These are phyloP conservation scores for Aspergillus nanangensis DNA, from an alignment of 495 filamentous ascomycete genomes.

Conservation along the genomic window DNA sequence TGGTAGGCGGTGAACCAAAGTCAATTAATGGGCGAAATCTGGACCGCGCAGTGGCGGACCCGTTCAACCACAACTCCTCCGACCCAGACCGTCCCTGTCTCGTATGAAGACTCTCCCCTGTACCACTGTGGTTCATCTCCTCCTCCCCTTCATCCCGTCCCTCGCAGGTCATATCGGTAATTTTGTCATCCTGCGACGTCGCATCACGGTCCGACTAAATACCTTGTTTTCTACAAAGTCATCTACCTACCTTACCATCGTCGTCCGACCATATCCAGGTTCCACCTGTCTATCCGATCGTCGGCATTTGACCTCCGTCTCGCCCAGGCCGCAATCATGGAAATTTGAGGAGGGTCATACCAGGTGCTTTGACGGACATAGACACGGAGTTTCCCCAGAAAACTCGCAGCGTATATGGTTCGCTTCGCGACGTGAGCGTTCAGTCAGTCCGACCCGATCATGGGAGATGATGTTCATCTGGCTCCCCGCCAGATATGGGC, in stretches of 20 bases:
- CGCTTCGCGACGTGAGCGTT: conserved; percentile 18
- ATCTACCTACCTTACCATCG: background rate
- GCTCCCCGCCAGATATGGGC: conserved; percentile 51
- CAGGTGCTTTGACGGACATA: conserved; percentile 1
- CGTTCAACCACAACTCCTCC: too few species aligned
- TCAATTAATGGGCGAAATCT: too few species aligned
- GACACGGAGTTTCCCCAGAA: conserved; percentile 7
- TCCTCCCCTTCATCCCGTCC: too few species aligned
- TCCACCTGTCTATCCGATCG: background rate
- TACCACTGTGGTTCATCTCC: too few species aligned
- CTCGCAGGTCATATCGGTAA: too few species aligned
- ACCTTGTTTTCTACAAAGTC: too few species aligned
- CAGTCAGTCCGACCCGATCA: conserved; percentile 21
- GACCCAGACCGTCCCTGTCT: too few species aligned
- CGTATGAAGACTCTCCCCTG: too few species aligned
- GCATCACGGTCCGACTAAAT: too few species aligned
- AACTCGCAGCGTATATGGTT: conserved; percentile 19
- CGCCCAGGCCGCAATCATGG: conserved; percentile 8
- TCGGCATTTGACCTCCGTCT: background rate
- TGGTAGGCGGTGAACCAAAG: too few species aligned
- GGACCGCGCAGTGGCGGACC: too few species aligned
- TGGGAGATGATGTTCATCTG: conserved; percentile 34
- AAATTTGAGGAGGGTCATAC: conserved; percentile 3
- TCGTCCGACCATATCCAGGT: background rate
- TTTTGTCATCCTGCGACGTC: too few species aligned